These are phyloP conservation scores for Cryphonectria japonica DNA, from an alignment of 2,329 filamentous ascomycete species.

Conservation along the genomic window DNA sequence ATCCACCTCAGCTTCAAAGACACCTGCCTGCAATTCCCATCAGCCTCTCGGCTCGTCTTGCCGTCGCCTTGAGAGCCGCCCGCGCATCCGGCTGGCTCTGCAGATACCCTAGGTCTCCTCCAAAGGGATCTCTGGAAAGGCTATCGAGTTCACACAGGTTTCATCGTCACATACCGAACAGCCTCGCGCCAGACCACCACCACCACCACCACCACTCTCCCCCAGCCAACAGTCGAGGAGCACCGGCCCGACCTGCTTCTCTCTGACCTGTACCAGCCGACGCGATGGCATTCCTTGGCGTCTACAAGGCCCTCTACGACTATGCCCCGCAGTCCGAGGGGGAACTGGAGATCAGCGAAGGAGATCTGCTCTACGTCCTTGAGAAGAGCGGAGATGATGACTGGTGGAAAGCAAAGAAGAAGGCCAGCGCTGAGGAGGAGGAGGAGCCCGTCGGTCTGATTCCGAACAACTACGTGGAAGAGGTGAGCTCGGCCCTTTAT, in stretches of 20 bases:
- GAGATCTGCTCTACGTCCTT: constrained; percentile 85
- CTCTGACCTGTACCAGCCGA: constrained; percentile 21
- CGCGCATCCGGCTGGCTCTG: constrained; percentile 19
- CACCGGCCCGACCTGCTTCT: background rate
- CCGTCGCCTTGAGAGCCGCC: constrained; percentile 10
- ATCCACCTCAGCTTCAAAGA: background rate
- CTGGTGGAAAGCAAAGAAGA: constrained; percentile 98
- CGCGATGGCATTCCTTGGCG: constrained; percentile 85
- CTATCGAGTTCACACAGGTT: background rate
- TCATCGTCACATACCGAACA: background rate
- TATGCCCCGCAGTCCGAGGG: constrained; percentile 85
- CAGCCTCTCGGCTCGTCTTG: constrained; percentile 25
- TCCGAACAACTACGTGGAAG: constrained; percentile 92
- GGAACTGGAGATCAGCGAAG: constrained; percentile 83
- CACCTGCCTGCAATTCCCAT: constrained; percentile 8
- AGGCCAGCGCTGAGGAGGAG: constrained; percentile 79
- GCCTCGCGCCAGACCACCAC: constrained; percentile 1
- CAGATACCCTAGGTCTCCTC: constrained; percentile 3
- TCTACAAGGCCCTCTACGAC: constrained; percentile 91
- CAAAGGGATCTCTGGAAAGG: background rate
- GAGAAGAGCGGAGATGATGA: constrained; percentile 78
- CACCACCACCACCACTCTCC: too few species aligned
- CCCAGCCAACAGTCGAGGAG: constrained; percentile 11
- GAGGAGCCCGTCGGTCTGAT: constrained; percentile 90
- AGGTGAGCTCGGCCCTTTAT: constrained; percentile 61